phyloP scores from a whole-genome alignment of 441 rosid genomes.

The Lagerstroemia fauriei region DNA sequence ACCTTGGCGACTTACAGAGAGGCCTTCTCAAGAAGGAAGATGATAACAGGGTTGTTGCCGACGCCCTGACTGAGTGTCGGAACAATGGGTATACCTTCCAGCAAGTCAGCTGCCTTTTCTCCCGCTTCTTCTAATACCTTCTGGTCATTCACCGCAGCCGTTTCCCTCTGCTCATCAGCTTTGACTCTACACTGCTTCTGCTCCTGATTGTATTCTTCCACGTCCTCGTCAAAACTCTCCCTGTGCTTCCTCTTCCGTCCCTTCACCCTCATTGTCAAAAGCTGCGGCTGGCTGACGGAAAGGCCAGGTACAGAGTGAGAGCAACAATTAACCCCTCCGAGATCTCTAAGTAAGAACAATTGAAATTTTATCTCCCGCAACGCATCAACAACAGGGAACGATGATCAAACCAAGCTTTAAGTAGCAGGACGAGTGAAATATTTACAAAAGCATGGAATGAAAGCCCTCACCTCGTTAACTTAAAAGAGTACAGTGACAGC shows the following conservation, averaged over 20 bases:
- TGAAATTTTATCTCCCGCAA: too few species aligned
- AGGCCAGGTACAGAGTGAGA: too few species aligned
- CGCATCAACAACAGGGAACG: too few species aligned
- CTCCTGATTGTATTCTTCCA: slow-evolving; percentile 41
- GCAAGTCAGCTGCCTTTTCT: slow-evolving; percentile 16
- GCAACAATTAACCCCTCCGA: too few species aligned
- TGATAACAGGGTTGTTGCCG: slow-evolving; percentile 42
- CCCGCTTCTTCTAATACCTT: slow-evolving; percentile 27
- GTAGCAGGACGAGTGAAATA: too few species aligned
- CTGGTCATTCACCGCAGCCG: slow-evolving; percentile 25
- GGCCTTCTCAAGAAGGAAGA: slow-evolving; percentile 76
- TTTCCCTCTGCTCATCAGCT: slow-evolving; percentile 24
- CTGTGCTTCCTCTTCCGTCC: slow-evolving; percentile 32
- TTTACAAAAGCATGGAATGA: too few species aligned
- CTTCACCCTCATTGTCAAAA: slow-evolving; percentile 17
- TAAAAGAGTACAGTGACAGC: too few species aligned
- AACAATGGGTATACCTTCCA: too few species aligned
- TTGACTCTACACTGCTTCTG: slow-evolving; percentile 5
- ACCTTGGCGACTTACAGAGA: slow-evolving; percentile 81
- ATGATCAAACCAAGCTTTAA: too few species aligned
- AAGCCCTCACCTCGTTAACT: too few species aligned
- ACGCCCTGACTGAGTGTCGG: slow-evolving; percentile 24
- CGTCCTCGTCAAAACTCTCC: slow-evolving; percentile 46
- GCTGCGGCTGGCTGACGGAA: slow-evolving; percentile 1
- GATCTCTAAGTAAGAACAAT: too few species aligned